A percentile compares a stretch with the other conserved stretches of the same genome.
Conservation (phyloP, 1,284 basidiomycete genomes). For the Cyathus pygmaeus region DNA sequence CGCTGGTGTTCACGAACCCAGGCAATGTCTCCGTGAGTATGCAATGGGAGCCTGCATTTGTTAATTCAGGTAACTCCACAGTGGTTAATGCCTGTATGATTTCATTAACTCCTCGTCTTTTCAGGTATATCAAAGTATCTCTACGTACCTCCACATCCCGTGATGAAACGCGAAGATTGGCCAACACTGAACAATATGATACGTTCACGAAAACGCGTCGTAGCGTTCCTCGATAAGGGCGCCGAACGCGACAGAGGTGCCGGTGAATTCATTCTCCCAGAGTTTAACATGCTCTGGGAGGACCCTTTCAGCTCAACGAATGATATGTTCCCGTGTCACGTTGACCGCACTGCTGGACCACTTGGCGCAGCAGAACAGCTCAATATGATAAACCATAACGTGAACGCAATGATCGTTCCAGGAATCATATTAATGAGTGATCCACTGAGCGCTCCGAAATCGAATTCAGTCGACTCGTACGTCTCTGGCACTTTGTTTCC, state of each 20-base stretch:
- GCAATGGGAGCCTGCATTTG: conserved; percentile 68
- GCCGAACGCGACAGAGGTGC: conserved; percentile 45
- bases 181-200: conserved; percentile 81
- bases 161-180: conserved; percentile 68
- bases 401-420: conserved; percentile 54
- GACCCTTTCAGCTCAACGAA: conserved; percentile 74
- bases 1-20: conserved; percentile 77
- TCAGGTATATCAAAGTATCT: conserved; percentile 66
- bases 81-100: background rate
- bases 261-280: conserved; percentile 70
- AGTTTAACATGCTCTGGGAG: conserved; percentile 81
- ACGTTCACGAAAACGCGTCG: conserved; percentile 68
- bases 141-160: conserved; percentile 67
- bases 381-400: conserved; percentile 67
- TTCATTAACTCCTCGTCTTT: conserved; percentile 24
- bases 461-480: conserved; percentile 55
- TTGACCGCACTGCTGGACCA: conserved; percentile 69
- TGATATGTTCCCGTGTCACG: conserved; percentile 72
- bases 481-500: conserved; percentile 15
- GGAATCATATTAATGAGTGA: conserved; percentile 56
- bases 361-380: conserved; percentile 59
- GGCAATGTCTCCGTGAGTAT: conserved; percentile 63
- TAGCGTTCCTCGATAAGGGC: conserved; percentile 77
- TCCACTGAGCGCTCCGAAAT: conserved; percentile 47
- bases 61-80: conserved; percentile 41